Conservation (phyloP, 1,284 basidiomycete species). For the Pseudozyma sp. region DNA sequence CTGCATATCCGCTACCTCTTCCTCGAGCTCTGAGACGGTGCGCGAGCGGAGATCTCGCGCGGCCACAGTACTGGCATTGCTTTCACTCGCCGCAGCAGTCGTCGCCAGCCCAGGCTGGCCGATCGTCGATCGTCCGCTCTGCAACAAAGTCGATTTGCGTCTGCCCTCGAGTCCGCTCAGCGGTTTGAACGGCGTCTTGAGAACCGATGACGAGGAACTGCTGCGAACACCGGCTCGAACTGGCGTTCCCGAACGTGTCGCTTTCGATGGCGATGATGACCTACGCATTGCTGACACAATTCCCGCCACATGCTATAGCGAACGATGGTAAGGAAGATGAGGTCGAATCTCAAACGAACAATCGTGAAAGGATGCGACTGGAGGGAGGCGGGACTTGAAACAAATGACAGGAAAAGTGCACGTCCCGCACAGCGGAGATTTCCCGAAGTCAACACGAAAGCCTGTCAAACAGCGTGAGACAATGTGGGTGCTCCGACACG, state of each 20-base stretch:
- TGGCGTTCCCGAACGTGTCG: neutral
- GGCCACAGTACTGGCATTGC: neutral
- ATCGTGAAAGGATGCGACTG: no score
- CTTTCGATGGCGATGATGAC: conserved; percentile 39
- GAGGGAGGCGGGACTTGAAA: no score
- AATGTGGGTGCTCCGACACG: no score
- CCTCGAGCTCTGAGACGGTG: conserved; percentile 16
- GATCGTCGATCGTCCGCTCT: neutral
- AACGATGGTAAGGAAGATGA: neutral
- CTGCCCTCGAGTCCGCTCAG: conserved; percentile 24
- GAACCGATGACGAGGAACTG: conserved; percentile 10
- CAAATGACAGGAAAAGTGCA: no score
- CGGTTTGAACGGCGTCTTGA: conserved; percentile 34
- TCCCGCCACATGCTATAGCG: neutral
- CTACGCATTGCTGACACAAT: conserved; percentile 20
- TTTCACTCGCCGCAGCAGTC: neutral
- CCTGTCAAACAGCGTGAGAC: no score
- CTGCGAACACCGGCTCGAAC: neutral
- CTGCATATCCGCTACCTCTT: conserved; percentile 30
- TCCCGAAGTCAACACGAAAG: no score
- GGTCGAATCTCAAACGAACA: neutral
- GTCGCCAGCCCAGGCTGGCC: neutral
- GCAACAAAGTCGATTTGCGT: neutral
- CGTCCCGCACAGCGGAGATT: no score
- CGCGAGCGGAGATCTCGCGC: conserved; percentile 15